Conservation (phyloP, 2,329 filamentous ascomycete genomes). For the Fonsecaea monophora region DNA sequence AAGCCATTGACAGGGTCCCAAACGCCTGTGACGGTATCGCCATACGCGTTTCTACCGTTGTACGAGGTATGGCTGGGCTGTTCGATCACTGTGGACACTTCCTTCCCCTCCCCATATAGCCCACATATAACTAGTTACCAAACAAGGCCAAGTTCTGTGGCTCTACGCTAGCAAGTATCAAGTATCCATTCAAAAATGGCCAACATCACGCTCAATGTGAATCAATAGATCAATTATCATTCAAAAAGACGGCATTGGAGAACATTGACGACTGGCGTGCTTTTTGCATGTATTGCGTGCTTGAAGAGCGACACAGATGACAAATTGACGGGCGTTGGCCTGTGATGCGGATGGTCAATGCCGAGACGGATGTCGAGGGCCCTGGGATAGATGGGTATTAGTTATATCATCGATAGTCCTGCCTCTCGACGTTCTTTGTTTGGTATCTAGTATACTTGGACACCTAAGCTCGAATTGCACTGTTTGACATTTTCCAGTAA, state of each 20-base stretch:
- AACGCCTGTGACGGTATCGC: no score
- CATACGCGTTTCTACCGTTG: no score
- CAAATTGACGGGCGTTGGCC: not conserved
- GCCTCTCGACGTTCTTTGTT: not conserved
- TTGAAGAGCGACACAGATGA: not conserved
- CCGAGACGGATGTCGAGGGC: not conserved
- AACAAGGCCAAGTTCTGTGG: not conserved
- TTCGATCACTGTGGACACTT: not conserved
- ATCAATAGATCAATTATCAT: not conserved
- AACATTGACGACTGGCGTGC: not conserved
- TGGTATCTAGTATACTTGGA: not conserved
- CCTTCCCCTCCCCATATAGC: not conserved
- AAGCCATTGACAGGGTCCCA: not conserved
- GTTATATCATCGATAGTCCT: not conserved
- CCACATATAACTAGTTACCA: not conserved
- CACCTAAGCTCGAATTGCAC: not conserved
- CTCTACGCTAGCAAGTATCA: not conserved
- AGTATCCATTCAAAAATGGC: not conserved
- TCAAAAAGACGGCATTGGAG: not conserved
- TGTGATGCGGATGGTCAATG: not conserved
- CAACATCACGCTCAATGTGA: not conserved
- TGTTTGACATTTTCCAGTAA: not conserved
- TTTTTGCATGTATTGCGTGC: slow-evolving; percentile 2
- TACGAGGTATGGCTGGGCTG: not conserved
- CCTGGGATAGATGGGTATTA: not conserved